phyloP scores from a whole-genome alignment of 1,139 yeast species.

The Hyphopichia khmerensis region DNA sequence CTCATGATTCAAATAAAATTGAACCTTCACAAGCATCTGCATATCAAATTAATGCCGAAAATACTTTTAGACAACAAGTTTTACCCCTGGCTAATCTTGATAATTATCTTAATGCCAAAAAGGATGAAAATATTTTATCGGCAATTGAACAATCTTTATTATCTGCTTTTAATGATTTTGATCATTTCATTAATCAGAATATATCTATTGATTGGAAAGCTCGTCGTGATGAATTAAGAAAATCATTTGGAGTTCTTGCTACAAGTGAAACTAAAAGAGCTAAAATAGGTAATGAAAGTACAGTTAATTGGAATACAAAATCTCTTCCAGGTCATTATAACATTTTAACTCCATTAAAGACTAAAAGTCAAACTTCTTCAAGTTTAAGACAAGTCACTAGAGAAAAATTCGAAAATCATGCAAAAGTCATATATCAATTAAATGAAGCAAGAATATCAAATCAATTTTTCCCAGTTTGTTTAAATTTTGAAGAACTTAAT shows the following conservation, averaged over 20 bases:
- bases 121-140: slow-evolving; percentile 78
- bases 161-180: slow-evolving; percentile 81
- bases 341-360: slow-evolving; percentile 33
- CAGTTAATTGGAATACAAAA: slow-evolving; percentile 35
- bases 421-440: slow-evolving; percentile 65
- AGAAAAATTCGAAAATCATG: slow-evolving; percentile 71
- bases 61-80: background rate
- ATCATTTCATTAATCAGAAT: slow-evolving; percentile 68
- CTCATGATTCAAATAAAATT: background rate
- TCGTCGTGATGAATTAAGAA: slow-evolving; percentile 69
- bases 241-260: slow-evolving; percentile 55
- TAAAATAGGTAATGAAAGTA: slow-evolving; percentile 9
- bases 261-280: slow-evolving; percentile 20
- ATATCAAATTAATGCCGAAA: background rate
- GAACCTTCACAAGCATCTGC: background rate
- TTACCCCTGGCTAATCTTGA: slow-evolving; percentile 36
- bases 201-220: slow-evolving; percentile 82
- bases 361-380: slow-evolving; percentile 14
- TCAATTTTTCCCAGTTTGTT: slow-evolving; percentile 49
- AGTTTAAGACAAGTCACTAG: slow-evolving; percentile 37
- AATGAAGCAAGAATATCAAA: slow-evolving; percentile 65
- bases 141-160: slow-evolving; percentile 81
- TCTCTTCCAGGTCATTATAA: slow-evolving; percentile 35
- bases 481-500: slow-evolving; percentile 54
- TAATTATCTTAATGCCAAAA: slow-evolving; percentile 60